A percentile compares a stretch with the other conserved stretches of the same genome.
phyloP scores from a whole-genome alignment of 169 alveolate species.

The Eimeria tenella region DNA sequence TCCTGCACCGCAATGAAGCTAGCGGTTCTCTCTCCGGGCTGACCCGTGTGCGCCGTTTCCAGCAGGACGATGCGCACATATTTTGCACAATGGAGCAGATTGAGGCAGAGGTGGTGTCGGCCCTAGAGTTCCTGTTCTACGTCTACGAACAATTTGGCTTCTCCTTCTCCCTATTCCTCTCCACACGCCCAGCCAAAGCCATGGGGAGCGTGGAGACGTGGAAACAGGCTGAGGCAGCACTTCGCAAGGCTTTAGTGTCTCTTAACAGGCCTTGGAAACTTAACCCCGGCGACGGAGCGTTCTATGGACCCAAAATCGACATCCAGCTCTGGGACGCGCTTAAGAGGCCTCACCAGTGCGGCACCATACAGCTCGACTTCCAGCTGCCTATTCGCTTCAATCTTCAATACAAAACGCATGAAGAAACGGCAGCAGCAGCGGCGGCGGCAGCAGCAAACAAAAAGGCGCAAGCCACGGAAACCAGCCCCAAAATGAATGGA shows the following conservation, averaged over 20 bases:
- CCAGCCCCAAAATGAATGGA: constrained; percentile 57
- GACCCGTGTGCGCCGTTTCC: constrained; percentile 98
- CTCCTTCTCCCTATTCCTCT: constrained; percentile 94
- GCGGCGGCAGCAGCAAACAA: not conserved
- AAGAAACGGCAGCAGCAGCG: constrained; percentile 77
- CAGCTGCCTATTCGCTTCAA: constrained; percentile 98
- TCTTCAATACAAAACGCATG: constrained; percentile 96
- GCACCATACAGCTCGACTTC: constrained; percentile 99
- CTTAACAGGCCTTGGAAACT: constrained; percentile 88
- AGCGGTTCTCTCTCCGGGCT: constrained; percentile 99
- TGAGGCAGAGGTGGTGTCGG: constrained; percentile 93
- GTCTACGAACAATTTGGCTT: constrained; percentile 96
- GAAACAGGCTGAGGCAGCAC: constrained; percentile 97
- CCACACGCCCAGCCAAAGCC: constrained; percentile 98
- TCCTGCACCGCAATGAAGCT: constrained; percentile 99
- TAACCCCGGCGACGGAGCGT: constrained; percentile 99
- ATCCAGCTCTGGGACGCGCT: constrained; percentile 96
- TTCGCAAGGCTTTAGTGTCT: constrained; percentile 94
- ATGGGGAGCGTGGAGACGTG: constrained; percentile 96
- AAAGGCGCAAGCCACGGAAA: not conserved
- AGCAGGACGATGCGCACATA: constrained; percentile 99
- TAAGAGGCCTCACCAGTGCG: constrained; percentile 99
- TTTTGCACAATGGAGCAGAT: constrained; percentile 97
- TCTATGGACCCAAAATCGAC: constrained; percentile 99
- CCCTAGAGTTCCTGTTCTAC: constrained; percentile 95